phyloP scores from a whole-genome alignment of 1,139 yeast species.

The Taiozyma onychis region DNA sequence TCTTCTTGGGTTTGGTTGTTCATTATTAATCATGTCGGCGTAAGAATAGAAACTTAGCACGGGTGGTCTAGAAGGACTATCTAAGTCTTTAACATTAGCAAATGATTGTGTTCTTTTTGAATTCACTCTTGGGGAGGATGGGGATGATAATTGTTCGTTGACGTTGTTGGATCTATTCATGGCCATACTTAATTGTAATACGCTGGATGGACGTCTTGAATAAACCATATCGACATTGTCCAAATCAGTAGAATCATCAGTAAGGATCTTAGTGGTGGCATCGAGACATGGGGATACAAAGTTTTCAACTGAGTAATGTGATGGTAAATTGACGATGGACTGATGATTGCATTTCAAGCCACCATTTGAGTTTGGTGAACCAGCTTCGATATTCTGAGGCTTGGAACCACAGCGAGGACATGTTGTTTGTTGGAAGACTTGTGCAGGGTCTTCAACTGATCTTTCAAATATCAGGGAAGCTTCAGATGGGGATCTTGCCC shows the following conservation, averaged over 20 bases:
- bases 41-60: slow-evolving; percentile 67
- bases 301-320: slow-evolving; percentile 56
- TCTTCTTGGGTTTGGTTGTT: slow-evolving; percentile 48
- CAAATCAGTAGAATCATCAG: slow-evolving; percentile 50
- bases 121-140: slow-evolving; percentile 20
- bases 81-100: slow-evolving; percentile 33
- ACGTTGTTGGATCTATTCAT: slow-evolving; percentile 36
- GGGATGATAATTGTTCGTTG: slow-evolving; percentile 11
- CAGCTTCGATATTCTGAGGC: slow-evolving; percentile 4
- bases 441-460: slow-evolving; percentile 24
- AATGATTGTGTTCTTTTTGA: slow-evolving; percentile 25
- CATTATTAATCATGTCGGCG: slow-evolving; percentile 71
- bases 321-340: slow-evolving; percentile 30
- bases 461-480: slow-evolving; percentile 19
- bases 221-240: slow-evolving; percentile 68
- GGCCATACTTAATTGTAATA: slow-evolving; percentile 56
- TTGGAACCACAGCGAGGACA: slow-evolving; percentile 24
- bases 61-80: slow-evolving; percentile 29
- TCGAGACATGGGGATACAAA: slow-evolving; percentile 81
- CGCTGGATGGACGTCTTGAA: slow-evolving; percentile 59
- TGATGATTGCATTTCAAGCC: slow-evolving; percentile 20
- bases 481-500: not conserved
- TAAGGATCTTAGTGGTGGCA: slow-evolving; percentile 63
- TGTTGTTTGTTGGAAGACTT: slow-evolving; percentile 18
- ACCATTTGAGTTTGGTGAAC: slow-evolving; percentile 1